Percentiles rank a stretch among this genome's conserved stretches.
phyloP scores from a whole-genome alignment of 495 filamentous ascomycete species.

The Pseudotulostoma volvatum region DNA sequence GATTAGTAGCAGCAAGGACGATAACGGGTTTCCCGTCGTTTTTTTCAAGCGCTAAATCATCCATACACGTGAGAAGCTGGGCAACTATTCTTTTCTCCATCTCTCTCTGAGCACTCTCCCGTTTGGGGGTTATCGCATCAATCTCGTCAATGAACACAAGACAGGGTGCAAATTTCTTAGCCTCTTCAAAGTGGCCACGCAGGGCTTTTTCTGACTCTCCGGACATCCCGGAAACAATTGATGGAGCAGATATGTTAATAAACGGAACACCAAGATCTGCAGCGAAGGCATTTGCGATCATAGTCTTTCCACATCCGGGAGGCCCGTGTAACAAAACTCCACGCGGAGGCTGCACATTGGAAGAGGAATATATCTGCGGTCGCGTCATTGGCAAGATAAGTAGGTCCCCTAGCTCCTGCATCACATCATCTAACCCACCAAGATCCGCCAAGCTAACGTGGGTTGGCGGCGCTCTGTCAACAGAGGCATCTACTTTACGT shows the following conservation, averaged over 20 bases:
- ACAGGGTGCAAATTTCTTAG: slow-evolving; percentile 73
- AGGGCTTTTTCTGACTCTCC: slow-evolving; percentile 93
- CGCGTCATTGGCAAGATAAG: slow-evolving; percentile 68
- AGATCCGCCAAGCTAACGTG: slow-evolving; percentile 64
- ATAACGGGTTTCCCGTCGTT: slow-evolving; percentile 82
- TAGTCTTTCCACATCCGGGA: slow-evolving; percentile 89
- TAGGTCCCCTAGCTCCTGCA: slow-evolving; percentile 59
- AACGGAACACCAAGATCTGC: slow-evolving; percentile 73
- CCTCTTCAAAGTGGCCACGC: slow-evolving; percentile 78
- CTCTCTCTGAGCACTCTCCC: slow-evolving; percentile 85
- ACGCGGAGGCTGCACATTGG: slow-evolving; percentile 55
- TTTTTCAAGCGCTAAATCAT: slow-evolving; percentile 63
- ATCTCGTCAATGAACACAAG: slow-evolving; percentile 94
- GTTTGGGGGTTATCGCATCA: slow-evolving; percentile 86
- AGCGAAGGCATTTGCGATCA: slow-evolving; percentile 82
- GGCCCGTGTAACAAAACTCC: slow-evolving; percentile 86
- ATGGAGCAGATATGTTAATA: slow-evolving; percentile 76
- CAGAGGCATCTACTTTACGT: slow-evolving; percentile 37
- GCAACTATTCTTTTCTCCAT: slow-evolving; percentile 97
- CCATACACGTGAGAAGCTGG: slow-evolving; percentile 80
- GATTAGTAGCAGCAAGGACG: slow-evolving; percentile 83
- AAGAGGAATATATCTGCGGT: slow-evolving; percentile 44
- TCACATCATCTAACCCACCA: slow-evolving; percentile 70
- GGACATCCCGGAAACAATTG: slow-evolving; percentile 84
- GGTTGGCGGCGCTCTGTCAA: slow-evolving; percentile 55